Conservation (phyloP, 2,329 filamentous ascomycete genomes). For the Diaporthe velutina region DNA sequence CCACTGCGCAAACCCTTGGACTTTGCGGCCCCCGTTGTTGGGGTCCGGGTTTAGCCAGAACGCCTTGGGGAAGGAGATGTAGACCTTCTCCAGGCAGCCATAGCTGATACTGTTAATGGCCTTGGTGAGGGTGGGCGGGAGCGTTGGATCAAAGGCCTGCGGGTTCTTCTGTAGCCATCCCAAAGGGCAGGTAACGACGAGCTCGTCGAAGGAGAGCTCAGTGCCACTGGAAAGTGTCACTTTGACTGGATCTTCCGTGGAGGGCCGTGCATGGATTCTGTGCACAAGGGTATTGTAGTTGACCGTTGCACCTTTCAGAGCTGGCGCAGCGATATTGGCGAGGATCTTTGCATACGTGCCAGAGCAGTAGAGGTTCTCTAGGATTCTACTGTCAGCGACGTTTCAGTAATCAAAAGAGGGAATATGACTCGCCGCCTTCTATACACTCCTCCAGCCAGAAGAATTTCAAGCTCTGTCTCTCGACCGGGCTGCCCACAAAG, state of each 20-base stretch:
- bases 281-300: conserved; percentile 62
- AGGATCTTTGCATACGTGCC: conserved; percentile 72
- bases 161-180: conserved; percentile 76
- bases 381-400: conserved; percentile 2
- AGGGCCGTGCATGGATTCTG: conserved; percentile 54
- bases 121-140: conserved; percentile 68
- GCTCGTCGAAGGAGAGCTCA: conserved; percentile 68
- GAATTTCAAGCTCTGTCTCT: conserved; percentile 78
- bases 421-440: conserved; percentile 68
- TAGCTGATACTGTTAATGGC: conserved; percentile 77
- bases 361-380: conserved; percentile 72
- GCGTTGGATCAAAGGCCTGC: conserved; percentile 69
- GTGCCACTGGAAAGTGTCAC: conserved; percentile 32
- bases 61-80: conserved; percentile 78
- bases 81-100: conserved; percentile 78
- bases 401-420: neutral
- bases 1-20: conserved; percentile 82
- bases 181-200: conserved; percentile 76
- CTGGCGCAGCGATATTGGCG: conserved; percentile 70
- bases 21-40: conserved; percentile 50
- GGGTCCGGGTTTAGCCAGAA: conserved; percentile 74
- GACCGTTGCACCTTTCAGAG: conserved; percentile 66
- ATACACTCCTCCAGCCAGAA: conserved; percentile 85
- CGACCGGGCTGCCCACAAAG: conserved; percentile 76
- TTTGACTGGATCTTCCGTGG: conserved; percentile 35